Evolutionary conservation across 305 asterid species (phyloP).

Genomic region (Rubia peregrina): DNA sequence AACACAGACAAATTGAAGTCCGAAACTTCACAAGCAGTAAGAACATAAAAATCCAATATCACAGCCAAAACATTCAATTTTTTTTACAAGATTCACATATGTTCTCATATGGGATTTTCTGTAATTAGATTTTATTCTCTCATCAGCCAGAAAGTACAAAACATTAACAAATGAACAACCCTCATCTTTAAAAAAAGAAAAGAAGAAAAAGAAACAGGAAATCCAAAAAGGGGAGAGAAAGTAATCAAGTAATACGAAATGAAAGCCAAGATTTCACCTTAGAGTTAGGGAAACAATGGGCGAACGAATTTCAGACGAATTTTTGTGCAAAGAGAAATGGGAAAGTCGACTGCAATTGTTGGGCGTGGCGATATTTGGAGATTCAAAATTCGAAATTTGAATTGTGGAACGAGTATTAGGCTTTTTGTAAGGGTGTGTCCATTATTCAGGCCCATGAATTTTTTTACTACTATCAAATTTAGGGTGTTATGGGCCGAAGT

Average conservation of each 20-base stretch:
- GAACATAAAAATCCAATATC: too few species aligned
- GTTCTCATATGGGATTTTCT: background rate
- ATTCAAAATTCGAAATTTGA: slow-evolving; percentile 7
- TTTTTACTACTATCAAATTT: too few species aligned
- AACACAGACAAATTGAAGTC: background rate
- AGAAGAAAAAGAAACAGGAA: background rate
- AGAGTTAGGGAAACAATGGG: background rate
- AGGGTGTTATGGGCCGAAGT: too few species aligned
- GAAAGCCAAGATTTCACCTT: slow-evolving; percentile 3
- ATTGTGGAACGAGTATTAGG: background rate
- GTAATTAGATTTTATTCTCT: background rate
- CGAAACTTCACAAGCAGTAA: background rate
- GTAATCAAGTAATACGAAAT: background rate
- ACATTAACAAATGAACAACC: background rate
- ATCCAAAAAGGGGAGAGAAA: background rate
- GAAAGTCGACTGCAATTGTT: background rate
- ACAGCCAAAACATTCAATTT: background rate
- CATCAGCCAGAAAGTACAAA: background rate
- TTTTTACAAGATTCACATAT: background rate
- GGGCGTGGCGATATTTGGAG: background rate
- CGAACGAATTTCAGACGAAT: background rate
- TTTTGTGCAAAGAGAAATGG: background rate
- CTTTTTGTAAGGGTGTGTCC: background rate
- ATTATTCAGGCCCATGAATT: background rate
- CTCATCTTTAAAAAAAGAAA: background rate